Percentiles rank a stretch among this genome's conserved stretches.
These are phyloP conservation scores for Paspalum vaginatum DNA, from an alignment of 176 grass and related monocot genomes.

Conservation along the genomic window DNA sequence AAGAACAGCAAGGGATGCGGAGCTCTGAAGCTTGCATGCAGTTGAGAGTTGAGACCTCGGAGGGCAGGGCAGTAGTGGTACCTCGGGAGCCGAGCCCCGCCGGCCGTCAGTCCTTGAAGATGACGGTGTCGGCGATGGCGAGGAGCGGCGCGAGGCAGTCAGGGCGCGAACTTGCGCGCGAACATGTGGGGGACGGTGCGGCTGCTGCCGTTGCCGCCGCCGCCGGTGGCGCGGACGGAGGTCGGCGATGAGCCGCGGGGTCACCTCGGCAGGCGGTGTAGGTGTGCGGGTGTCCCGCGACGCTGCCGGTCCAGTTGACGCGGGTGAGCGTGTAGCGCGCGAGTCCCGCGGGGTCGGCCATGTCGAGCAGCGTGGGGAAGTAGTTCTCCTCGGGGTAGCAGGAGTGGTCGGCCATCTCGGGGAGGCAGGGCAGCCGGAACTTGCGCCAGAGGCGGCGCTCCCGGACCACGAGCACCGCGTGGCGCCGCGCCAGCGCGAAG, in stretches of 20 bases:
- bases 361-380: constrained; percentile 84
- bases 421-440: constrained; percentile 69
- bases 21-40: too few relatives aligned
- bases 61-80: too few relatives aligned
- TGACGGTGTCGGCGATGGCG: constrained; percentile 61
- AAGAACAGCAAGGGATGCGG: too few relatives aligned
- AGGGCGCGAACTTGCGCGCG: constrained; percentile 80
- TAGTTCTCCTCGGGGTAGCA: constrained; percentile 99
- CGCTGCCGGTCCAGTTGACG: constrained; percentile 89
- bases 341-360: constrained; percentile 68
- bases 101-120: constrained; percentile 70
- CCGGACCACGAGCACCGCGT: constrained; percentile 70
- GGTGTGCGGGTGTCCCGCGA: constrained; percentile 70
- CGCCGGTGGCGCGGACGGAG: constrained; percentile 28
- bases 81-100: background rate
- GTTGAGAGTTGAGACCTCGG: too few relatives aligned
- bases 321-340: constrained; percentile 74
- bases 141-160: constrained; percentile 75
- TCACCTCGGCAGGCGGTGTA: constrained; percentile 60
- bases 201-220: too few relatives aligned
- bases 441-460: constrained; percentile 85
- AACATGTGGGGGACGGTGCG: constrained; percentile 58
- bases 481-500: constrained; percentile 75
- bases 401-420: constrained; percentile 21
- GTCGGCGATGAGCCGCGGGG: constrained; percentile 43